A percentile compares a stretch with the other conserved stretches of the same genome.
These are phyloP conservation scores for Cornus florida DNA, from an alignment of 148 eudicot species.

Conservation along the genomic window DNA sequence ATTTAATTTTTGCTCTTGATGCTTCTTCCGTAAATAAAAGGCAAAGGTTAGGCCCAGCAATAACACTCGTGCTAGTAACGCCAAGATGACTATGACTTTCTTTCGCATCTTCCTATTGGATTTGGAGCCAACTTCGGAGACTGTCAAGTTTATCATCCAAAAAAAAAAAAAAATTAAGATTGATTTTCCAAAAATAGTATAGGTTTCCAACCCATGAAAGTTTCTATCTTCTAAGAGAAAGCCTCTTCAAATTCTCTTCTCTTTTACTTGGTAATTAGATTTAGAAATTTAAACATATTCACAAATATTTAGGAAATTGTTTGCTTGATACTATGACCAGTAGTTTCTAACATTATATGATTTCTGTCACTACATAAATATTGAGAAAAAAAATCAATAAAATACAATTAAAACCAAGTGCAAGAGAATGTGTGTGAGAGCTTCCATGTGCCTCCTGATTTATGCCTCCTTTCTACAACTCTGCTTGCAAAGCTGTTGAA, in stretches of 20 bases:
- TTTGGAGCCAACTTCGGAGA: not conserved
- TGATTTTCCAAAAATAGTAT: too few species aligned
- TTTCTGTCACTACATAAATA: not conserved
- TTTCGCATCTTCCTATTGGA: not conserved
- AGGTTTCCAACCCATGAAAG: not conserved
- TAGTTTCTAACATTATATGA: not conserved
- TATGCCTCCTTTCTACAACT: too few species aligned
- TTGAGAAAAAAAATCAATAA: too few species aligned
- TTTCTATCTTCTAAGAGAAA: too few species aligned
- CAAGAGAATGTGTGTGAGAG: not conserved
- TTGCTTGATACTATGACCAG: not conserved
- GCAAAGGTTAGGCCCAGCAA: not conserved
- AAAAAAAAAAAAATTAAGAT: too few species aligned
- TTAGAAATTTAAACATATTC: too few species aligned
- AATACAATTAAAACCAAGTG: not conserved
- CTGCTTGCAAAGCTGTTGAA: too few species aligned
- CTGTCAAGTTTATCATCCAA: not conserved
- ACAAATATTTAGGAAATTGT: too few species aligned
- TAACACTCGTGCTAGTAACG: not conserved
- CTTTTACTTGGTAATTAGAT: not conserved
- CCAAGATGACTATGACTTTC: not conserved
- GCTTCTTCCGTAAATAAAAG: not conserved
- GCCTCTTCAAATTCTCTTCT: not conserved
- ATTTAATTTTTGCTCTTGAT: too few species aligned
- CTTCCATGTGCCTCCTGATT: too few species aligned